Evolutionary conservation across 371 early-diverging fungal species (phyloP).

Genomic region (Funneliformis caledonium): DNA sequence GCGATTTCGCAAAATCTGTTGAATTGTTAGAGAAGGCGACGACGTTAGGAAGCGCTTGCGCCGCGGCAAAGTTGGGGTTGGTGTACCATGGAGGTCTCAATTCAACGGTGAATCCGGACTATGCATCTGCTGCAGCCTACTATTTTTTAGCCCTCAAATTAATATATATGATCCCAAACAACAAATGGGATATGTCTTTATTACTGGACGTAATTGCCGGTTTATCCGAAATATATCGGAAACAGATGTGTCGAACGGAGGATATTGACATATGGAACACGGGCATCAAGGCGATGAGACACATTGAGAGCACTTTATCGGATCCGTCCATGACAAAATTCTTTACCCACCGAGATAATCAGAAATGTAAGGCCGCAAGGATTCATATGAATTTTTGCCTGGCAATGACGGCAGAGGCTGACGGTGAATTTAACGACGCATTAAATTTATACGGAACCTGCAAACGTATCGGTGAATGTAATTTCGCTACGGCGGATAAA

Average conservation of each 20-base stretch:
- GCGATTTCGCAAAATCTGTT: background rate
- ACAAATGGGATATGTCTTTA: background rate
- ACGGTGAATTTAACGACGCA: background rate
- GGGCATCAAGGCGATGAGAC: background rate
- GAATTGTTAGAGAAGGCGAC: background rate
- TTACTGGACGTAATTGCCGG: conserved; percentile 3
- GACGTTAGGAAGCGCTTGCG: background rate
- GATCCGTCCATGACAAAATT: background rate
- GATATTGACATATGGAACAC: conserved; percentile 1
- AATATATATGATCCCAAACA: background rate
- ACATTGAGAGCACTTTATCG: background rate
- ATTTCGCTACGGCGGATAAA: background rate
- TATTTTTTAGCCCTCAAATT: background rate
- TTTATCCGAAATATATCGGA: background rate
- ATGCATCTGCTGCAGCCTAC: background rate
- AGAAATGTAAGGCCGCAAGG: background rate
- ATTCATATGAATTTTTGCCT: background rate
- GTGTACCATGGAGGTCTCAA: background rate
- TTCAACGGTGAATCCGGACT: background rate
- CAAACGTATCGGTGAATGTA: background rate
- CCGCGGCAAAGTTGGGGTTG: conserved; percentile 10
- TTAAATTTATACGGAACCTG: background rate
- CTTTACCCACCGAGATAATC: background rate
- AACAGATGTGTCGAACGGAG: background rate
- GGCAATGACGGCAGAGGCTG: background rate